These are phyloP conservation scores for Solanum pimpinellifolium DNA, from an alignment of 257 asterid genomes.

Conservation along the genomic window DNA sequence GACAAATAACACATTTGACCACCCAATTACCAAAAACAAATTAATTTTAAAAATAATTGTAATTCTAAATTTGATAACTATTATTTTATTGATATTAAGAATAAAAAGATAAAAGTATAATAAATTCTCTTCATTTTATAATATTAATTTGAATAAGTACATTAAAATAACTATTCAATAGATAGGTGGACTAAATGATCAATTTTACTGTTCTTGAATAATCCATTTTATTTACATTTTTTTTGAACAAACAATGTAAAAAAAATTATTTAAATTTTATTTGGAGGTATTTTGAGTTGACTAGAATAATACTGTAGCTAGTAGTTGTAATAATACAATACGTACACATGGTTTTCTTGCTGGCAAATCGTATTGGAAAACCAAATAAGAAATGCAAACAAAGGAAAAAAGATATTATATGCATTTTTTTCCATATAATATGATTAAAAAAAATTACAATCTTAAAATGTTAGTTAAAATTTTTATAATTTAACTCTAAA, in stretches of 20 bases:
- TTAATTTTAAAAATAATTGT: too few species aligned
- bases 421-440: too few species aligned
- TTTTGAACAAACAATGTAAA: not conserved
- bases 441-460: too few species aligned
- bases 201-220: not conserved
- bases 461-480: too few species aligned
- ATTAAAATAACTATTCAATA: not conserved
- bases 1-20: slow-evolving; percentile 10
- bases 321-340: not conserved
- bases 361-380: not conserved
- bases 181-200: not conserved
- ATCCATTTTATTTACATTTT: not conserved
- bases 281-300: not conserved
- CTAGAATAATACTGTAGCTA: not conserved
- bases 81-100: too few species aligned
- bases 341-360: not conserved
- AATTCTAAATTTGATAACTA: too few species aligned
- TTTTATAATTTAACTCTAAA: too few species aligned
- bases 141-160: not conserved
- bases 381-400: not conserved
- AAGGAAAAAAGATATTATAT: not conserved
- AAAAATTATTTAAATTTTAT: accelerated
- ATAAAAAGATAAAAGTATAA: too few species aligned
- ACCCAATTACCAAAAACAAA: not conserved
- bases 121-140: too few species aligned